A percentile compares a stretch with the other conserved stretches of the same genome.
phyloP scores from a whole-genome alignment of 345 rosid species.

The Gynandropsis gynandra region DNA sequence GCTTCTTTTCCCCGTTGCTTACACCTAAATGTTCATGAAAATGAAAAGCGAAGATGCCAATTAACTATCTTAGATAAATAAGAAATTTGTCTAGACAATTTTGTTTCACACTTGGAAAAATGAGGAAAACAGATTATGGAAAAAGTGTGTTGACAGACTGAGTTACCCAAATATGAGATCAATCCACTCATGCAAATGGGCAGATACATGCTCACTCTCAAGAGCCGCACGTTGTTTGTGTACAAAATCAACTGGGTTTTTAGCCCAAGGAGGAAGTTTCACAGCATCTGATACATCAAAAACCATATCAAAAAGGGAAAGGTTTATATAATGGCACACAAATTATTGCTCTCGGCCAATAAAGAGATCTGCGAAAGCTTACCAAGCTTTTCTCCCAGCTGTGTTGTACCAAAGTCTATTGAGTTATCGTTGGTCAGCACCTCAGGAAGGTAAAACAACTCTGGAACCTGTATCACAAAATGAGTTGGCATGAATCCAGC shows the following conservation, averaged over 20 bases:
- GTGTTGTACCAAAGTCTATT: conserved; percentile 86
- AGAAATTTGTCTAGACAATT: conserved; percentile 6
- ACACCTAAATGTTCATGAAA: conserved; percentile 41
- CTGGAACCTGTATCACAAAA: conserved; percentile 65
- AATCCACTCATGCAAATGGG: conserved; percentile 96
- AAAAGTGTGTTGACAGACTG: conserved; percentile 8
- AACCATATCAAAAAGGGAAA: conserved; percentile 14
- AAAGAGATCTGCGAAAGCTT: conserved; percentile 28
- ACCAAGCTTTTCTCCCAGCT: conserved; percentile 90
- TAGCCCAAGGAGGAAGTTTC: conserved; percentile 94
- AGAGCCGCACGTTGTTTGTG: conserved; percentile 91
- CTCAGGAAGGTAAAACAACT: conserved; percentile 96
- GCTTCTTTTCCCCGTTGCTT: conserved; percentile 99
- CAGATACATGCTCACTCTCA: conserved; percentile 95
- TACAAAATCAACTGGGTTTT: conserved; percentile 84
- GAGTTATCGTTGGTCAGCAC: conserved; percentile 81
- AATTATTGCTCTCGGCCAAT: conserved; percentile 16
- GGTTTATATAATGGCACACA: conserved; percentile 15
- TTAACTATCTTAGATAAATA: background rate
- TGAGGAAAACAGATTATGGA: conserved; percentile 9
- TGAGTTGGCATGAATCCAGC: conserved; percentile 13
- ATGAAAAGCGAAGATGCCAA: background rate
- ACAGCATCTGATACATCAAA: conserved; percentile 61
- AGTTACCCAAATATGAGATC: conserved; percentile 92
- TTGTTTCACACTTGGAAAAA: conserved; percentile 11